Evolutionary conservation across 495 filamentous ascomycete genomes (phyloP).

Genomic region (Glonium stellatum): DNA sequence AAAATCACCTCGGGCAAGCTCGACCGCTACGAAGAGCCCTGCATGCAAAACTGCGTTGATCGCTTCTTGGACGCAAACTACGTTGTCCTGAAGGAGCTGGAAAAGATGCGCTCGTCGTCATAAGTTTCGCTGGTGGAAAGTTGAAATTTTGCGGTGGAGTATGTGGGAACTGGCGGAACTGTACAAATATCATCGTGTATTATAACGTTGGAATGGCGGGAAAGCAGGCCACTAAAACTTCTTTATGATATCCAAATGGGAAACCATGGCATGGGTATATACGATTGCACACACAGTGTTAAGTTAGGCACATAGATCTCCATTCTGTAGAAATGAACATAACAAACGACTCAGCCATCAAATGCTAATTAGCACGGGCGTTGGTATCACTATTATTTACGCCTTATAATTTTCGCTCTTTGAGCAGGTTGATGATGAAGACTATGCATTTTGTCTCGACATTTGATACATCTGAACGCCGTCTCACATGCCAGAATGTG

Average conservation of each 20-base stretch:
- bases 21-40: constrained; percentile 68
- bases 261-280: neutral
- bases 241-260: neutral
- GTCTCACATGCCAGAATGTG: neutral
- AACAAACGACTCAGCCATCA: no score
- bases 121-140: neutral
- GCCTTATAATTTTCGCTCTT: neutral
- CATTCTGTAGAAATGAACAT: neutral
- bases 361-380: no score
- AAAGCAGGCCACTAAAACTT: neutral
- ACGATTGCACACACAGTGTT: neutral
- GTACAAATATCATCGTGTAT: no score
- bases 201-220: no score
- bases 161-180: no score
- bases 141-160: no score
- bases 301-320: neutral
- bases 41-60: constrained; percentile 85
- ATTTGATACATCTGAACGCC: neutral
- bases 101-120: constrained; percentile 46
- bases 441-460: neutral
- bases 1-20: constrained; percentile 59
- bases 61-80: constrained; percentile 85
- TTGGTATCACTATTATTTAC: no score
- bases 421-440: neutral
- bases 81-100: constrained; percentile 71